Evolutionary conservation across 1,139 yeast genomes (phyloP).

Genomic region (Sugiyamaella castrensis): DNA sequence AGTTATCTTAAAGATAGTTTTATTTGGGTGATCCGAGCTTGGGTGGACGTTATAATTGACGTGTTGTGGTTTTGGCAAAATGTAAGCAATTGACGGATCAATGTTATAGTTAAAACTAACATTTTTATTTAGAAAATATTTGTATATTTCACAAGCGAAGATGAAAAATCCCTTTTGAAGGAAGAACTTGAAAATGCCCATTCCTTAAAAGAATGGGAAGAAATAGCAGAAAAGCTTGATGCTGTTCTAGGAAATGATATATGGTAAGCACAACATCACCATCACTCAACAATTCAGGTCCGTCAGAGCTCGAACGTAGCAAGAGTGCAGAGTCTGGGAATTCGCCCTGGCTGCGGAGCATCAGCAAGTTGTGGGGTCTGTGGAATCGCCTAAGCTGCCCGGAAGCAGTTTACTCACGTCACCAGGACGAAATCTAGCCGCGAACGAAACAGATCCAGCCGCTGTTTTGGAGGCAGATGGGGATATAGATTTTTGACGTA

Average conservation of each 20-base stretch:
- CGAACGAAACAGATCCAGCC: no score
- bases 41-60: conserved; percentile 27
- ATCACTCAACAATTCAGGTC: no score
- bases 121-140: conserved; percentile 18
- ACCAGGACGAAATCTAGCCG: not conserved
- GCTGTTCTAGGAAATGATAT: conserved; percentile 37
- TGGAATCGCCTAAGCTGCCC: not conserved
- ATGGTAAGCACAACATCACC: conserved; percentile 25
- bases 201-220: conserved; percentile 37
- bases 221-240: conserved; percentile 36
- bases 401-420: not conserved
- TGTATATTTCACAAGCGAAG: conserved; percentile 21
- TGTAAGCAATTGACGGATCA: conserved; percentile 16
- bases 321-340: not conserved
- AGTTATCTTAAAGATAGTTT: conserved; percentile 11
- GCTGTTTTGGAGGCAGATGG: no score
- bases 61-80: conserved; percentile 31
- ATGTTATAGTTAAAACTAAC: conserved; percentile 3
- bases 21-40: conserved; percentile 26
- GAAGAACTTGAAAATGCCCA: conserved; percentile 27
- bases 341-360: not conserved
- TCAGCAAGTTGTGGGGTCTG: no score
- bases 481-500: not conserved
- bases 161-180: conserved; percentile 23
- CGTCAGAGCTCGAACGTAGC: not conserved